phyloP scores from a whole-genome alignment of 2,329 filamentous ascomycete species.

The Balansia obtecta region DNA sequence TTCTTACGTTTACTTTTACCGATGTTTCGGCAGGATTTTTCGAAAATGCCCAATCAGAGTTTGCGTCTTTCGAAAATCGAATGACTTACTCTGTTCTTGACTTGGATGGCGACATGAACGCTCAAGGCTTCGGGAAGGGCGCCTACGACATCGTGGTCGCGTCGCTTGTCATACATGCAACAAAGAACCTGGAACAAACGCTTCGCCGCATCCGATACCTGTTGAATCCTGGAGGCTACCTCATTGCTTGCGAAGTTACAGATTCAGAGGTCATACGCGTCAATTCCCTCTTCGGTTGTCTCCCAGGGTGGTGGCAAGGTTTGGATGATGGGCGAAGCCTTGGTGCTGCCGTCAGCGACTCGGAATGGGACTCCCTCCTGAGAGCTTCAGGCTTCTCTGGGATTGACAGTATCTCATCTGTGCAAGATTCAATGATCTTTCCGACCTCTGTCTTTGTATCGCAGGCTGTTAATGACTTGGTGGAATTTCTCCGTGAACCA shows the following conservation, averaged over 20 bases:
- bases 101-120: constrained; percentile 11
- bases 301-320: constrained; percentile 4
- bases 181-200: constrained; percentile 13
- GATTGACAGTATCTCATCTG: background rate
- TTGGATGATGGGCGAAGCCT: background rate
- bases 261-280: background rate
- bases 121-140: constrained; percentile 18
- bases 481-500: background rate
- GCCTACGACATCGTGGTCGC: constrained; percentile 27
- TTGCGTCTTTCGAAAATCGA: constrained; percentile 11
- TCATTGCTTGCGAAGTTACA: constrained; percentile 5
- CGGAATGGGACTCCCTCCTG: background rate
- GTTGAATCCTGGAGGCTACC: constrained; percentile 6
- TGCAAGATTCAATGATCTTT: background rate
- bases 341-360: background rate
- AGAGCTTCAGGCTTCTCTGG: constrained; percentile 4
- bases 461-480: constrained; percentile 1
- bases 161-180: constrained; percentile 25
- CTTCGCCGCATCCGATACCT: constrained; percentile 7
- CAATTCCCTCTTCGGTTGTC: constrained; percentile 2
- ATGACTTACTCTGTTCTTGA: constrained; percentile 14
- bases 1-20: constrained; percentile 30
- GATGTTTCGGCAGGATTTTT: constrained; percentile 31
- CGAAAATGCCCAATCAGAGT: constrained; percentile 18
- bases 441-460: background rate